Evolutionary conservation across 139 green algal species (phyloP).

Genomic region (Desmodesmus armatus): DNA sequence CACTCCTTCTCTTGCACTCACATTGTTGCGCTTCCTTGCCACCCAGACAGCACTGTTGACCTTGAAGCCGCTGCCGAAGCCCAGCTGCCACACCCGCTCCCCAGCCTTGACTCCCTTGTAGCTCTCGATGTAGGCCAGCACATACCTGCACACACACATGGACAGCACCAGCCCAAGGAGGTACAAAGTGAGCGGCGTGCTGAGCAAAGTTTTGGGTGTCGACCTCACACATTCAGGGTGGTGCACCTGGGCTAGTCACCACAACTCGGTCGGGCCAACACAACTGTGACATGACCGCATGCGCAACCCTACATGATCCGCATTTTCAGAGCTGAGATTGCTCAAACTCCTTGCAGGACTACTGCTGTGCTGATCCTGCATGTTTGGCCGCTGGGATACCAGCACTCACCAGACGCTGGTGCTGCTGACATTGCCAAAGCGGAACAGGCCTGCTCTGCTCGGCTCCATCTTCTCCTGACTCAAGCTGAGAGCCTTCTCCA

Average conservation of each 20-base stretch:
- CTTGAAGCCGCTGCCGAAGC: constrained; percentile 74
- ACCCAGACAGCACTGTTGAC: constrained; percentile 70
- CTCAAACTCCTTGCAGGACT: not conserved
- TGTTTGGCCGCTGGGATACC: too few species aligned
- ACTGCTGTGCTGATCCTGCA: not conserved
- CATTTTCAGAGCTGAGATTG: not conserved
- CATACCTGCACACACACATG: constrained; percentile 80
- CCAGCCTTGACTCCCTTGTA: constrained; percentile 63
- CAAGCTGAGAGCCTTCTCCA: constrained; percentile 71
- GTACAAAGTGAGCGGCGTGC: not conserved
- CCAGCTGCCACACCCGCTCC: constrained; percentile 70
- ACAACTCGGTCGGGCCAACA: not conserved
- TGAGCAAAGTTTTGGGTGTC: not conserved
- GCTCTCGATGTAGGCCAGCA: constrained; percentile 84
- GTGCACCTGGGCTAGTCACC: not conserved
- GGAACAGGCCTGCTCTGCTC: constrained; percentile 52
- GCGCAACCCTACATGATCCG: not conserved
- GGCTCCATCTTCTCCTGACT: constrained; percentile 54
- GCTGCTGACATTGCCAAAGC: constrained; percentile 87
- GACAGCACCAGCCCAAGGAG: not conserved
- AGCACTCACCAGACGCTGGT: constrained; percentile 80
- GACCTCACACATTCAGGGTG: not conserved
- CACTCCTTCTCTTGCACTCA: not conserved
- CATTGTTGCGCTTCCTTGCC: constrained; percentile 43
- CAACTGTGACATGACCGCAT: not conserved